Conservation (phyloP, 2,329 filamentous ascomycete genomes). For the Cordyceps fumosorosea region DNA sequence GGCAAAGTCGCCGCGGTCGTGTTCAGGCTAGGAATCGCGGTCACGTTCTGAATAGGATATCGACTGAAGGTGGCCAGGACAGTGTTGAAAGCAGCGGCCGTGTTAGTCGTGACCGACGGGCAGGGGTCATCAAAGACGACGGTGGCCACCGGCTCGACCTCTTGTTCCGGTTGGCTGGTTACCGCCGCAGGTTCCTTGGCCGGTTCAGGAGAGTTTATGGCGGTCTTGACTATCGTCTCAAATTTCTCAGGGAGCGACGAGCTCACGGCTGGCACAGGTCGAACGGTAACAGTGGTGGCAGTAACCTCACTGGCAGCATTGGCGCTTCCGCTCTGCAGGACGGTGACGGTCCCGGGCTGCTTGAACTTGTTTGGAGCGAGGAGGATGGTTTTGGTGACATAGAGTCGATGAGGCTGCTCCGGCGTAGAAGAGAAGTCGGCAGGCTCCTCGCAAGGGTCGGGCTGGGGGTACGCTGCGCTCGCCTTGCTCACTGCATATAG, state of each 20-base stretch:
- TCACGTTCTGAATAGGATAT: neutral
- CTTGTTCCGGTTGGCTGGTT: neutral
- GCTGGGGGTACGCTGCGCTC: constrained; percentile 14
- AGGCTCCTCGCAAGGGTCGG: neutral
- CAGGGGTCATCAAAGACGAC: constrained; percentile 23
- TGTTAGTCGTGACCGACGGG: constrained; percentile 22
- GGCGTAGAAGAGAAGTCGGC: neutral
- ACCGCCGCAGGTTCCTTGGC: constrained; percentile 3
- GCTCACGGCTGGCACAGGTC: neutral
- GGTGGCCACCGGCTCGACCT: constrained; percentile 1
- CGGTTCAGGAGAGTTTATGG: no score
- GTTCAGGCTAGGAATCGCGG: no score
- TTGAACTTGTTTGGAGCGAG: neutral
- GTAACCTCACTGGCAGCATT: neutral
- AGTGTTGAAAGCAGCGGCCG: constrained; percentile 31
- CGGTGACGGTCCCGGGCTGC: constrained; percentile 16
- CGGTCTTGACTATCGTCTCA: no score
- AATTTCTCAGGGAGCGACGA: neutral
- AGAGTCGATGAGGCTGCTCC: constrained; percentile 6
- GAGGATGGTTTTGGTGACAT: constrained; percentile 8
- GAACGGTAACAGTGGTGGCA: neutral
- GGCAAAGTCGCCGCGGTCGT: neutral
- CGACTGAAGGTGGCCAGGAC: constrained; percentile 25
- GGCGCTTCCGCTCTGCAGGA: constrained; percentile 3
- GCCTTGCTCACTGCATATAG: constrained; percentile 17